Conservation (phyloP, 2,329 filamentous ascomycete species). For the Hymenoscyphus linearis region DNA sequence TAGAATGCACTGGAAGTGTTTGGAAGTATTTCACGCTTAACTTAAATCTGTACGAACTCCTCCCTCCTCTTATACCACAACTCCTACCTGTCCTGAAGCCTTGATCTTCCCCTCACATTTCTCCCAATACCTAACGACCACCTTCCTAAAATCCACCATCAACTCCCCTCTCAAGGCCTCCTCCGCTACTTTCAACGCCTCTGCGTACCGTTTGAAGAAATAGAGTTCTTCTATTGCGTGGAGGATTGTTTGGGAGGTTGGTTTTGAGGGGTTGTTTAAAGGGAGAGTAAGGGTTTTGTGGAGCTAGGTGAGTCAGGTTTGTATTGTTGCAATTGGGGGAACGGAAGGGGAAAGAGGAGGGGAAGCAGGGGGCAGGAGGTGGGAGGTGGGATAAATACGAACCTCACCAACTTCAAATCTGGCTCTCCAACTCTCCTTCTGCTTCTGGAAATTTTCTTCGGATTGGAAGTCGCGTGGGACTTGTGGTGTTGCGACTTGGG, state of each 20-base stretch:
- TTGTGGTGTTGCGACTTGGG: conserved; percentile 13
- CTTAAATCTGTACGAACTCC: too few species aligned
- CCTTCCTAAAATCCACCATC: conserved; percentile 20
- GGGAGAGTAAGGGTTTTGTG: conserved; percentile 25
- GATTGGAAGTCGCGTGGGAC: conserved; percentile 26
- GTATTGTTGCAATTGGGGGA: not conserved
- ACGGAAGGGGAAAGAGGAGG: not conserved
- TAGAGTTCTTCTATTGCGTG: conserved; percentile 33
- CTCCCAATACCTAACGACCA: conserved; percentile 21
- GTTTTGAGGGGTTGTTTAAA: conserved; percentile 26
- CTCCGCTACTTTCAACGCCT: conserved; percentile 20
- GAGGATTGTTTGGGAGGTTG: conserved; percentile 27
- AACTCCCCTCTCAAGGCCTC: conserved; percentile 22
- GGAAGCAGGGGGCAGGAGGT: too few species aligned
- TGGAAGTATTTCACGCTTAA: too few species aligned
- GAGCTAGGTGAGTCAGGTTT: conserved; percentile 19
- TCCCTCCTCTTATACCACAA: too few species aligned
- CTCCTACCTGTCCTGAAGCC: too few species aligned
- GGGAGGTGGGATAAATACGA: not conserved
- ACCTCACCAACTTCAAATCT: conserved; percentile 30
- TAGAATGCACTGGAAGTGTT: too few species aligned
- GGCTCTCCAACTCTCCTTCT: conserved; percentile 24
- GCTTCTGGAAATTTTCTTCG: conserved; percentile 26
- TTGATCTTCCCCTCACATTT: conserved; percentile 18
- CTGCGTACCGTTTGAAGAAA: conserved; percentile 27